Evolutionary conservation across 148 eudicot genomes (phyloP).

Genomic region (Camellia lanceoleosa): DNA sequence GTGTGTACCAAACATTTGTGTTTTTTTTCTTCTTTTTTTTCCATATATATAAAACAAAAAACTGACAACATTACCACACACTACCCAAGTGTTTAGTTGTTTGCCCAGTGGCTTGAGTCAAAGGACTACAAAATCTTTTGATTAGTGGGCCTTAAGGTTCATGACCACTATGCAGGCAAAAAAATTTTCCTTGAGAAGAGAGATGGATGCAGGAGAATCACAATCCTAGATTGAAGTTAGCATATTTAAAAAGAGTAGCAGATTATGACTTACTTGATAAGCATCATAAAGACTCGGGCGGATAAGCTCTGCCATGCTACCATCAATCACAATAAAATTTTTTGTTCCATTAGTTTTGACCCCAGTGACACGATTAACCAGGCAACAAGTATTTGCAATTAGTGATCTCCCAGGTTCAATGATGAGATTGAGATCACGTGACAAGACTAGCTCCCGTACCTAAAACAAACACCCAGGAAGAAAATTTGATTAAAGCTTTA

Average conservation of each 20-base stretch:
- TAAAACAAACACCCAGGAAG: conserved; percentile 25
- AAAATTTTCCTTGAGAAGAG: neutral
- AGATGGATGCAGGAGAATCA: neutral
- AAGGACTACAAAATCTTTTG: neutral
- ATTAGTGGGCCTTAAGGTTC: no score
- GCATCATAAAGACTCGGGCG: conserved; percentile 95
- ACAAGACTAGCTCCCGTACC: conserved; percentile 83
- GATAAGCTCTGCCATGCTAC: conserved; percentile 98
- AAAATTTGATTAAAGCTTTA: neutral
- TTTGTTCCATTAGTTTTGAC: conserved; percentile 95
- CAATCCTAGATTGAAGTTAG: neutral
- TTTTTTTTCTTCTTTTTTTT: no score
- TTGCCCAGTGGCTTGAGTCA: neutral
- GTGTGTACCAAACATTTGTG: no score
- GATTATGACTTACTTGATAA: conserved; percentile 63
- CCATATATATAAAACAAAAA: no score
- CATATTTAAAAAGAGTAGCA: neutral
- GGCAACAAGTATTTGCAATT: conserved; percentile 91
- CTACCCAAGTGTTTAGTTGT: neutral
- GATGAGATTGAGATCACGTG: conserved; percentile 77
- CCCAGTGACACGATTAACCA: conserved; percentile 90
- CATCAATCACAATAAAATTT: conserved; percentile 84
- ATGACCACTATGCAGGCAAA: neutral
- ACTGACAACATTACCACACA: no score
- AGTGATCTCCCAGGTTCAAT: conserved; percentile 97